Conservation (phyloP, 495 filamentous ascomycete genomes). For the Annulohypoxylon stygium region DNA sequence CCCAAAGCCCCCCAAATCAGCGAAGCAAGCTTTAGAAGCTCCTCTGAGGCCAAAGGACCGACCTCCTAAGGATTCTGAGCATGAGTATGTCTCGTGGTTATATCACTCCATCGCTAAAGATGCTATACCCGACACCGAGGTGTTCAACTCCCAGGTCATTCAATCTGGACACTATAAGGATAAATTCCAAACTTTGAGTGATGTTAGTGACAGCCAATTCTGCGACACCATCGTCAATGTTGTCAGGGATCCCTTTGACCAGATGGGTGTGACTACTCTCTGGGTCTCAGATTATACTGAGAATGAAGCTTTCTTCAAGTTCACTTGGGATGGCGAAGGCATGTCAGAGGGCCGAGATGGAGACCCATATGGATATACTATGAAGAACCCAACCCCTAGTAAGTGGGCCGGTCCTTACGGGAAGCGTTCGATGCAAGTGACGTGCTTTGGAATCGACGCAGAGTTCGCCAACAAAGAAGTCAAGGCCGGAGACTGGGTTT, state of each 20-base stretch:
- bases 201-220: slow-evolving; percentile 68
- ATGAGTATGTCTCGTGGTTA: slow-evolving; percentile 58
- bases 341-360: slow-evolving; percentile 51
- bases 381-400: neutral
- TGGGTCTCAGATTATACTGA: slow-evolving; percentile 91
- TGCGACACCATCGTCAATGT: slow-evolving; percentile 84
- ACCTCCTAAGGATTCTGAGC: slow-evolving; percentile 41
- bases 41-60: slow-evolving; percentile 14
- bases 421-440: slow-evolving; percentile 77
- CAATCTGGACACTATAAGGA: slow-evolving; percentile 59
- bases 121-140: slow-evolving; percentile 57
- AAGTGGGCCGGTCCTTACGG: slow-evolving; percentile 87
- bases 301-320: slow-evolving; percentile 71
- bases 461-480: slow-evolving; percentile 67
- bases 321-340: slow-evolving; percentile 60
- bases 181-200: slow-evolving; percentile 75
- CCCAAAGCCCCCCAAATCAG: slow-evolving; percentile 54
- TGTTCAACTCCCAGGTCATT: slow-evolving; percentile 57
- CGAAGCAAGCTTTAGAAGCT: slow-evolving; percentile 48
- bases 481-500: slow-evolving; percentile 69
- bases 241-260: slow-evolving; percentile 70
- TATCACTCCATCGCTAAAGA: slow-evolving; percentile 58
- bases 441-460: slow-evolving; percentile 78
- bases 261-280: slow-evolving; percentile 66
- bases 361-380: slow-evolving; percentile 54